These are phyloP conservation scores for Pichia phayaonensis DNA, from an alignment of 805 yeast genomes.

Conservation along the genomic window DNA sequence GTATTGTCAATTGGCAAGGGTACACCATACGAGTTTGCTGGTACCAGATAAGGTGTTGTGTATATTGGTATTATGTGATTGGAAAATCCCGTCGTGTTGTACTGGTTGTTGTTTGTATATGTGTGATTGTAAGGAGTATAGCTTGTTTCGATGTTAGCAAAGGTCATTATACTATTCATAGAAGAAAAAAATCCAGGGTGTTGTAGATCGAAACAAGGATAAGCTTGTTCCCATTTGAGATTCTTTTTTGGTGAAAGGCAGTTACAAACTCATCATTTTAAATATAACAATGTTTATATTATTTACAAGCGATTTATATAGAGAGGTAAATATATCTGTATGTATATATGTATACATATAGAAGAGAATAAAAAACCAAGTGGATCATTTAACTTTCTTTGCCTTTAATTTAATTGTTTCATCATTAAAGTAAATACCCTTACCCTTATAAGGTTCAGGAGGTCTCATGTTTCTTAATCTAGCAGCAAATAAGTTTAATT, in stretches of 20 bases:
- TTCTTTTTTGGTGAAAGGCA: background rate
- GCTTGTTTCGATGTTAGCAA: background rate
- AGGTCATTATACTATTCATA: background rate
- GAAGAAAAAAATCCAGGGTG: too few relatives aligned
- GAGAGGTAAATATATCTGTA: background rate
- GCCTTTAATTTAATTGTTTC: conserved; percentile 88
- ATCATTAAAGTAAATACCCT: conserved; percentile 87
- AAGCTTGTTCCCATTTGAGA: background rate
- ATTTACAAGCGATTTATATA: background rate
- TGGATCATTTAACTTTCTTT: conserved; percentile 76
- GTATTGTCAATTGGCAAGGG: background rate
- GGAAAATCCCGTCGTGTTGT: background rate
- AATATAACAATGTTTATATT: background rate
- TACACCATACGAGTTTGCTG: background rate
- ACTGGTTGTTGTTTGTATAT: background rate
- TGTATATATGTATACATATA: conserved; percentile 2
- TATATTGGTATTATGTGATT: background rate
- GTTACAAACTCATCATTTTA: too few relatives aligned
- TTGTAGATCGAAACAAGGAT: background rate
- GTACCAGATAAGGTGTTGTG: background rate
- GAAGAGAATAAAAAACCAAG: background rate
- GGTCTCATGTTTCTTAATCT: conserved; percentile 78
- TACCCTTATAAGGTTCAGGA: conserved; percentile 98
- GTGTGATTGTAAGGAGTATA: background rate
- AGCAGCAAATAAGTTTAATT: conserved; percentile 83